Evolutionary conservation across 257 asterid species (phyloP), one percentile per base, ranked within the genome.

Genomic region (Capsicum pubescens): DNA sequence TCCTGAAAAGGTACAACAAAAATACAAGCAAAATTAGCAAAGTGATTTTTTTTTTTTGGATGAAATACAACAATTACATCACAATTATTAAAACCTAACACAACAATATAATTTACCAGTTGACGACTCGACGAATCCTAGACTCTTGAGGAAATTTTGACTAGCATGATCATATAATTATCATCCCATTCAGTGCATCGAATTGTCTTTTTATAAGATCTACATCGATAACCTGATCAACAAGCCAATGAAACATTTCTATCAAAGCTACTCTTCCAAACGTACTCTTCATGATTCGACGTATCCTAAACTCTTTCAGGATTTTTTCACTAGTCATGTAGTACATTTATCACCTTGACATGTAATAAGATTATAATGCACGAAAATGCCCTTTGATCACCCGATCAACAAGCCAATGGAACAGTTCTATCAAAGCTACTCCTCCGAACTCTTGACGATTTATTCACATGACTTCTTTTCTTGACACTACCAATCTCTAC

Each of bases 381-480:
- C 14, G 16, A 8, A 71, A 9, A 8, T 46, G 7, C 52, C 44
- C 44, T 39, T 39, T 39, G 44, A 39, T 39, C 44, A 39, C 44
- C 44, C 44, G 44, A 39, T 69, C 78, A 69, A 16, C 78, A 69
- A 0, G 55, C 88, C 67, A 93, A 56, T 42, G 91, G 83, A 35
- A 87, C 84, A 10, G 86, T 84, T 14, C 89, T 93, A 42, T 89
- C 94, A 55, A 90, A 87, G 89, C 92, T 87, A 60, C 90, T 84
- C 84, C 92, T 91, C 26, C 70, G 90, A 46, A 69, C 87, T 82
- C 92, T 87, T 9, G 91, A 74, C 12, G 80, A 85, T 17, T 89
- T 88, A 82, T 54, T 85, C 1, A 54, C 48, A 52, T 7, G 36
- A 44, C 50, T 19, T 84, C 87, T 93, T 88, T 86, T 91, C 84